phyloP scores from a whole-genome alignment of 2,329 filamentous ascomycete genomes.

The Biscogniauxia sp. region DNA sequence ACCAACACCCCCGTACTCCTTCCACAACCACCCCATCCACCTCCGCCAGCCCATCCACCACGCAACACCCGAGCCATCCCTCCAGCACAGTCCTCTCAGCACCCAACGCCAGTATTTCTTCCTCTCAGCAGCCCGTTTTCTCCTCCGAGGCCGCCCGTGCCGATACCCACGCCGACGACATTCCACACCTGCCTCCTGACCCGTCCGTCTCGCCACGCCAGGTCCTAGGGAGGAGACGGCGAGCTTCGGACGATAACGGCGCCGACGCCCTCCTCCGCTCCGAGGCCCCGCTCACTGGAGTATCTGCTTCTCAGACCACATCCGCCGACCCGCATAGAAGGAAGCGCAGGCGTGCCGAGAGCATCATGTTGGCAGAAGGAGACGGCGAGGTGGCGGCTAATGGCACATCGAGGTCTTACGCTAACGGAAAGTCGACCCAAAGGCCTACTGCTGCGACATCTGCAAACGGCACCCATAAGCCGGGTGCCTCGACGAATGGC shows the following conservation, averaged over 20 bases:
- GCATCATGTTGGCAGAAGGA: conserved; percentile 63
- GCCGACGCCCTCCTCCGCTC: conserved; percentile 28
- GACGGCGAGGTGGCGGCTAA: conserved; percentile 50
- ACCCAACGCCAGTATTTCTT: conserved; percentile 27
- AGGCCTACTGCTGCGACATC: conserved; percentile 38
- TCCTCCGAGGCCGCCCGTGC: conserved; percentile 8
- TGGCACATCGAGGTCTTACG: conserved; percentile 49
- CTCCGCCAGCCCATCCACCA: conserved; percentile 64
- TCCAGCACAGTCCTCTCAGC: conserved; percentile 46
- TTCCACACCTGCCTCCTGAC: conserved; percentile 6
- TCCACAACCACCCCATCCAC: conserved; percentile 56
- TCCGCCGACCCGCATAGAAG: conserved; percentile 37
- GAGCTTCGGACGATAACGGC: conserved; percentile 41
- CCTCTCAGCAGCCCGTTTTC: conserved; percentile 7
- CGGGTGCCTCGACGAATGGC: conserved; percentile 52
- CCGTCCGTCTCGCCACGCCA: conserved; percentile 27
- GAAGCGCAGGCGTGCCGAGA: conserved; percentile 57
- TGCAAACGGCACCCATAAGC: conserved; percentile 49
- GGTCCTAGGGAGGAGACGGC: conserved; percentile 56
- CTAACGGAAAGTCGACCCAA: conserved; percentile 55
- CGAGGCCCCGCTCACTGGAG: conserved; percentile 22
- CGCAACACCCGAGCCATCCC: conserved; percentile 50
- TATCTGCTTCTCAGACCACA: conserved; percentile 19
- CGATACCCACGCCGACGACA: conserved; percentile 9
- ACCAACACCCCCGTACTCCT: conserved; percentile 56